Percentiles rank a stretch among this genome's conserved stretches.
Conservation (phyloP, 2,329 filamentous ascomycete species). For the Chrysoporthe deuterocubensis region DNA sequence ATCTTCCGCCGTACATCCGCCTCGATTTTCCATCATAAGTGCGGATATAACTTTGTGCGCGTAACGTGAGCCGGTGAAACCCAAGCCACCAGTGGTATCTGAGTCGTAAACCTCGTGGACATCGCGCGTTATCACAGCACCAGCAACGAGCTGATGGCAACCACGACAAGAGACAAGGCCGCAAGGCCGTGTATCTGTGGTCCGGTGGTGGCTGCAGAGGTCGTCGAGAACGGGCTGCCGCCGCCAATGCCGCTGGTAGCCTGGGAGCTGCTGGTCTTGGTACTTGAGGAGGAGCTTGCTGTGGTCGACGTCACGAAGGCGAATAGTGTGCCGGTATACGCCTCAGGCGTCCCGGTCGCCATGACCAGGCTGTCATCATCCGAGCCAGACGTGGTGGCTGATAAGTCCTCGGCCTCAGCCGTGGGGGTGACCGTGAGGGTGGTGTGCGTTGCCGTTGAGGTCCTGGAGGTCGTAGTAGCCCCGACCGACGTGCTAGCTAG, state of each 20-base stretch:
- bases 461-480: background rate
- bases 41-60: background rate
- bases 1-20: too few species aligned
- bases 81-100: background rate
- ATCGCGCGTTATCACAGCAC: background rate
- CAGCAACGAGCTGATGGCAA: background rate
- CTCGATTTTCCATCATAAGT: background rate
- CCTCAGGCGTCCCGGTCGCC: slow-evolving; percentile 17
- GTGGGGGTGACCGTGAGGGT: background rate
- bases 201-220: background rate
- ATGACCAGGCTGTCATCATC: slow-evolving; percentile 21
- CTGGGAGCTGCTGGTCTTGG: slow-evolving; percentile 2
- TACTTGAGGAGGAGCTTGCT: background rate
- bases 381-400: background rate
- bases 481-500: background rate
- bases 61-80: background rate
- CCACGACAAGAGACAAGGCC: background rate
- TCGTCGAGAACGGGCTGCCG: slow-evolving; percentile 22
- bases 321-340: slow-evolving; percentile 8
- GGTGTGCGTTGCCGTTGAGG: background rate
- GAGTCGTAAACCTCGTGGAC: slow-evolving; percentile 9
- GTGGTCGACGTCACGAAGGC: slow-evolving; percentile 20
- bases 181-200: background rate
- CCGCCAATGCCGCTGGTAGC: slow-evolving; percentile 12
- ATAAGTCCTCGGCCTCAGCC: background rate